Evolutionary conservation across 2,329 filamentous ascomycete genomes (phyloP), one percentile per base, ranked within the genome.

Genomic region (Niveomyces coronatus): DNA sequence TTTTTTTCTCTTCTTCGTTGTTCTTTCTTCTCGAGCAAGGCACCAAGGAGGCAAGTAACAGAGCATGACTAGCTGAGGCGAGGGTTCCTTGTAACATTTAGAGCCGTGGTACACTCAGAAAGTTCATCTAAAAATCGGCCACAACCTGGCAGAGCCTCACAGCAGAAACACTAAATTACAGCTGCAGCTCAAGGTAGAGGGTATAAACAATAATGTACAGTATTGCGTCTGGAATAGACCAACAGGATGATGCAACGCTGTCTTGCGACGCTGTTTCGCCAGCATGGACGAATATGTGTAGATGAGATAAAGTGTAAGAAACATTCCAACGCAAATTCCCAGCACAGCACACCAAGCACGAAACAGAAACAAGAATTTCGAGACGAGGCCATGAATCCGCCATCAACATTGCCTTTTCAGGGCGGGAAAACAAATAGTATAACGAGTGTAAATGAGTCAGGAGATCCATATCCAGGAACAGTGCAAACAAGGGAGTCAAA

Each of bases 181-280:
- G 53, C 66, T 64, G 61, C 63, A 60, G 62, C 50, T 59, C 26
- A 29, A 37, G 29, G 60, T 55, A 53, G 53, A 62, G 59, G 57
- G 63, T 63, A 64, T 57, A 52, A 65, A 56, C 39, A 41, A 61
- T 73, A 73, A 70, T 72, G 65, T 73, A 73, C 69, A 73, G 61
- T 61, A 64, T 59, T 62, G 59, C 58, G 54, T 47, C 20, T 26
- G 37, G 15, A 20, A 26, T 19, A 35, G 35, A 24, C 6, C 17
- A 35, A 35, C 20, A 26, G 30, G n/a, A 18, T n/a, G n/a, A n/a
- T n/a, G 26, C 37, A 40, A 20, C 31, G 34, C 37, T 17, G 19
- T 35, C 27, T 40, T 23, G 31, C 37, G 24, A 35, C 37, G 31
- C 30, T 31, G 26, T 31, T 15, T 35, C 35, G 37, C 37, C 37